A percentile compares a stretch with the other conserved stretches of the same genome.
Conservation (phyloP, 2,329 filamentous ascomycete genomes). For the Colletotrichum sp. region DNA sequence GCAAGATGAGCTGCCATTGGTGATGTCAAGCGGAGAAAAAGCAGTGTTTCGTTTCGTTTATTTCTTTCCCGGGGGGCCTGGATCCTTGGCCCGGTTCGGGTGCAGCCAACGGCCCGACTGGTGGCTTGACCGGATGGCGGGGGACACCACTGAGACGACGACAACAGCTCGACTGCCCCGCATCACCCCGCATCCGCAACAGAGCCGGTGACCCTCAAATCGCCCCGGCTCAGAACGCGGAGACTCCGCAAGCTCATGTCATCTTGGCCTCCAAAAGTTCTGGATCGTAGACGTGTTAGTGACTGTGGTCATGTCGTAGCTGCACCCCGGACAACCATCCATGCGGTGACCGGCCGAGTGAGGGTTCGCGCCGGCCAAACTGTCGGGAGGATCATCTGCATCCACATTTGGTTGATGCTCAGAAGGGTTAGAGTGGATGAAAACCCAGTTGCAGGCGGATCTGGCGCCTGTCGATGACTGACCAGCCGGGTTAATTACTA, state of each 20-base stretch:
- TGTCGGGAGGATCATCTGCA: background rate
- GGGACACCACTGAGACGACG: background rate
- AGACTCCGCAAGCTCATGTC: slow-evolving; percentile 13
- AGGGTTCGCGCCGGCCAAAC: background rate
- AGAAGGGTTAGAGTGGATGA: background rate
- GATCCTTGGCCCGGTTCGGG: background rate
- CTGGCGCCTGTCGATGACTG: too few species aligned
- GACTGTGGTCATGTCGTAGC: background rate
- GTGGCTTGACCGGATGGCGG: slow-evolving; percentile 18
- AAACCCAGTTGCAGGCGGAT: too few species aligned
- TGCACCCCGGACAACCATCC: background rate
- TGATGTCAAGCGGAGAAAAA: background rate
- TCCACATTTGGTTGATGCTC: background rate
- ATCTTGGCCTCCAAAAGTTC: background rate
- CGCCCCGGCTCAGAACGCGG: background rate
- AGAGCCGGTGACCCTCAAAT: background rate
- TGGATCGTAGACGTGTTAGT: background rate
- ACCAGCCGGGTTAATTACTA: background rate
- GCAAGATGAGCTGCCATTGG: background rate
- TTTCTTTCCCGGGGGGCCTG: background rate
- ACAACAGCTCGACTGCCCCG: background rate
- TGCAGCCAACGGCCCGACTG: slow-evolving; percentile 17
- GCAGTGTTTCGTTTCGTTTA: background rate
- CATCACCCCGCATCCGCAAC: slow-evolving; percentile 7
- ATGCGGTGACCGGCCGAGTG: background rate